phyloP scores from a whole-genome alignment of 257 asterid species.

The Cynanchum wilfordii region DNA sequence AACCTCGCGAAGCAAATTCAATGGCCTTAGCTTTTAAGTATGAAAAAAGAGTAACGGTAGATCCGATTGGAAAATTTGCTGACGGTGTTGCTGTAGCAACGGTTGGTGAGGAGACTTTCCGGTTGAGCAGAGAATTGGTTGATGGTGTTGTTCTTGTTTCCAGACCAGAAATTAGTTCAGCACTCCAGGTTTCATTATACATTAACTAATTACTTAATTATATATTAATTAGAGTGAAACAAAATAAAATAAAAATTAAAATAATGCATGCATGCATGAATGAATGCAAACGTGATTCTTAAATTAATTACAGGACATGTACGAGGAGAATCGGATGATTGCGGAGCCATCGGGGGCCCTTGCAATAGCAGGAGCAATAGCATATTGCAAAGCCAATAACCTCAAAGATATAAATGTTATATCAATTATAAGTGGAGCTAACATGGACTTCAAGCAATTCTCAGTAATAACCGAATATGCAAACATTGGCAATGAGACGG shows the following conservation, averaged over 20 bases:
- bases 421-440: constrained; percentile 90
- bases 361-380: constrained; percentile 92
- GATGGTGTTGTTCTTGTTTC: constrained; percentile 91
- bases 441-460: constrained; percentile 88
- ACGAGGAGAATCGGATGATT: constrained; percentile 94
- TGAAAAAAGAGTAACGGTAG: constrained; percentile 65
- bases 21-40: constrained; percentile 82
- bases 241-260: too few relatives aligned
- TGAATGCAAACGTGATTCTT: too few relatives aligned
- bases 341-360: constrained; percentile 99
- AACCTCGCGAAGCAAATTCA: constrained; percentile 89
- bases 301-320: constrained; percentile 56
- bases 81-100: constrained; percentile 98
- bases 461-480: constrained; percentile 91
- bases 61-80: constrained; percentile 92
- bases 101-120: constrained; percentile 84
- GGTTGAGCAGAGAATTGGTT: constrained; percentile 65
- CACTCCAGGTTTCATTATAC: constrained; percentile 61
- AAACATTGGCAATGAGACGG: constrained; percentile 74
- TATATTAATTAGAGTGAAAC: too few relatives aligned
- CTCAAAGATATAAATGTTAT: constrained; percentile 72
- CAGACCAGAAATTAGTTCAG: constrained; percentile 89
- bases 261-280: too few relatives aligned
- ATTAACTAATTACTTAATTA: neutral
- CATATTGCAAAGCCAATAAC: constrained; percentile 79